phyloP scores from a whole-genome alignment of 768 basidiomycete species.

The Sistotremastrum suecicum region DNA sequence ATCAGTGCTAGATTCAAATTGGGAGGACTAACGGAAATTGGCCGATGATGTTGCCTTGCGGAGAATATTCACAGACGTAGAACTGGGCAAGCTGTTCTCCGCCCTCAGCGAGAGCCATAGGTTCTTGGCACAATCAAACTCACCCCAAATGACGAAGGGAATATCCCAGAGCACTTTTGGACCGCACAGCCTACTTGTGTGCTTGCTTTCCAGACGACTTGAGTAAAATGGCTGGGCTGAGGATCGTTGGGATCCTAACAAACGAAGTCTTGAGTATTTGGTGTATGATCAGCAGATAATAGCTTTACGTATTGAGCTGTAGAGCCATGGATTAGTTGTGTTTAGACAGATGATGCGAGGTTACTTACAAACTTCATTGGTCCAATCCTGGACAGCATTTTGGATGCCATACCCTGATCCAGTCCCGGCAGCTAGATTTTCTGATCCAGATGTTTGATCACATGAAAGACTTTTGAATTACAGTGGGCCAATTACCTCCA shows the following conservation, averaged over 20 bases:
- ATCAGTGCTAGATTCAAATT: neutral
- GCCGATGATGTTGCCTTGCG: conserved; percentile 50
- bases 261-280: no score
- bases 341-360: neutral
- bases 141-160: conserved; percentile 40
- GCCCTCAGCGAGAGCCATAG: neutral
- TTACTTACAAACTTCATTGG: conserved; percentile 49
- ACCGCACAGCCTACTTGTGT: conserved; percentile 52
- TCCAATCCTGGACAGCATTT: conserved; percentile 44
- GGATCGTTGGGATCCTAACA: conserved; percentile 34
- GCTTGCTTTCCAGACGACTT: conserved; percentile 61
- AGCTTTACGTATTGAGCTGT: conserved; percentile 31
- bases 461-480: neutral
- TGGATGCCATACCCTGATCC: conserved; percentile 34
- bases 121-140: conserved; percentile 11
- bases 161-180: conserved; percentile 41
- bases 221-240: conserved; percentile 53
- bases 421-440: conserved; percentile 68
- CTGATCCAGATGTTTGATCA: conserved; percentile 17
- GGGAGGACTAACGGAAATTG: conserved; percentile 36
- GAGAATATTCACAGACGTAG: conserved; percentile 58
- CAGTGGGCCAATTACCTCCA: conserved; percentile 33
- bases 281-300: no score
- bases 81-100: conserved; percentile 34
- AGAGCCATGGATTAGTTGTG: neutral